phyloP scores from a whole-genome alignment of 371 early-diverging fungal genomes.

The Paraphysoderma sedebokerense region DNA sequence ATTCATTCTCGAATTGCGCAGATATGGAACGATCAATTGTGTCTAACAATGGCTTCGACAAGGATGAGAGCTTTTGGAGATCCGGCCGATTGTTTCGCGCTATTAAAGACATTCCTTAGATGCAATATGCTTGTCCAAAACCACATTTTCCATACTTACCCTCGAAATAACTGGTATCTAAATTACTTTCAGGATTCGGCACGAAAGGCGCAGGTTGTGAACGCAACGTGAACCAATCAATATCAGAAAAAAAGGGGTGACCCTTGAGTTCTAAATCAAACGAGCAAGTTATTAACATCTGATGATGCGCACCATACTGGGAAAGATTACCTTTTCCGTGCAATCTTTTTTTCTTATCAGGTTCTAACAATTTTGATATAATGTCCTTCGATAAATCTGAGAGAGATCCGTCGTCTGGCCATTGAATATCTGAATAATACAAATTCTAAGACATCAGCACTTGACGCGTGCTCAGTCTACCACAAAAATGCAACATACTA shows the following conservation, averaged over 20 bases:
- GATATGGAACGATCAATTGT: too few relatives aligned
- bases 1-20: not conserved
- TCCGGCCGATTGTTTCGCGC: constrained; percentile 34
- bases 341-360: constrained; percentile 45
- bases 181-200: constrained; percentile 45
- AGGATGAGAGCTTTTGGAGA: constrained; percentile 32
- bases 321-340: constrained; percentile 15
- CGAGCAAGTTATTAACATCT: not conserved
- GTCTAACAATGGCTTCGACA: too few relatives aligned
- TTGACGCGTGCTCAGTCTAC: constrained; percentile 1
- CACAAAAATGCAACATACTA: not conserved
- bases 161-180: constrained; percentile 74
- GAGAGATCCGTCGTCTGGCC: constrained; percentile 37
- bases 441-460: constrained; percentile 8
- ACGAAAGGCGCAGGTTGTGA: constrained; percentile 41
- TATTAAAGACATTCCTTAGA: too few relatives aligned
- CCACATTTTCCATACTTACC: constrained; percentile 8
- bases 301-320: not conserved
- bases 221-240: constrained; percentile 38
- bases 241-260: constrained; percentile 35
- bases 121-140: not conserved
- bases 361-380: constrained; percentile 45
- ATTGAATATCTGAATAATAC: constrained; percentile 22
- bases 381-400: constrained; percentile 44
- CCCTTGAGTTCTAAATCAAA: constrained; percentile 20